A percentile compares a stretch with the other conserved stretches of the same genome.
Conservation (phyloP, 495 filamentous ascomycete genomes). For the Talaromyces wortmannii region DNA sequence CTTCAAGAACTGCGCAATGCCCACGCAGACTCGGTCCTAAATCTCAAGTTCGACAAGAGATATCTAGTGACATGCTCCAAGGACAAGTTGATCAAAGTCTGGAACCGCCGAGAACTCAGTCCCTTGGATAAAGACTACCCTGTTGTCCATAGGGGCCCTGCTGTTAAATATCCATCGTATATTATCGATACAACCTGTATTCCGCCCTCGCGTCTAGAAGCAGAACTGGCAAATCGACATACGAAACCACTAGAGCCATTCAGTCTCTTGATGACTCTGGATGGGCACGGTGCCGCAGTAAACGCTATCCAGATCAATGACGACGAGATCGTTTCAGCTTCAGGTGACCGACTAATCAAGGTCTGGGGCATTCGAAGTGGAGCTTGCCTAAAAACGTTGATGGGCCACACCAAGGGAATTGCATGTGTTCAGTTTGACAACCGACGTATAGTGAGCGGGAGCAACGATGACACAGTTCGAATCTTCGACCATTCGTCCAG, state of each 20-base stretch:
- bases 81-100: slow-evolving; percentile 92
- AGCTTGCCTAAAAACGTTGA: slow-evolving; percentile 62
- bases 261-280: slow-evolving; percentile 68
- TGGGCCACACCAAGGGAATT: slow-evolving; percentile 91
- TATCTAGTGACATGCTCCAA: slow-evolving; percentile 96
- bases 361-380: slow-evolving; percentile 87
- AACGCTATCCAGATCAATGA: slow-evolving; percentile 92
- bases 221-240: slow-evolving; percentile 29
- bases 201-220: slow-evolving; percentile 33
- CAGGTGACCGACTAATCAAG: slow-evolving; percentile 85
- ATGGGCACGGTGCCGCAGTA: slow-evolving; percentile 84
- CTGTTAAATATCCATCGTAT: slow-evolving; percentile 43
- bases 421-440: slow-evolving; percentile 97
- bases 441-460: slow-evolving; percentile 92
- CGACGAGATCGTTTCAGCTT: slow-evolving; percentile 85
- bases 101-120: slow-evolving; percentile 69
- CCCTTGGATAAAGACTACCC: slow-evolving; percentile 66
- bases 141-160: slow-evolving; percentile 22
- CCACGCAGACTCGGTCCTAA: slow-evolving; percentile 88
- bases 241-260: slow-evolving; percentile 47
- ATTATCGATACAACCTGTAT: slow-evolving; percentile 47
- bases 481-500: slow-evolving; percentile 83
- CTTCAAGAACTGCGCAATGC: slow-evolving; percentile 67
- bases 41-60: slow-evolving; percentile 84
- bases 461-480: slow-evolving; percentile 89